phyloP scores from a whole-genome alignment of 2,329 filamentous ascomycete genomes.

The Xylariaceae sp. region DNA sequence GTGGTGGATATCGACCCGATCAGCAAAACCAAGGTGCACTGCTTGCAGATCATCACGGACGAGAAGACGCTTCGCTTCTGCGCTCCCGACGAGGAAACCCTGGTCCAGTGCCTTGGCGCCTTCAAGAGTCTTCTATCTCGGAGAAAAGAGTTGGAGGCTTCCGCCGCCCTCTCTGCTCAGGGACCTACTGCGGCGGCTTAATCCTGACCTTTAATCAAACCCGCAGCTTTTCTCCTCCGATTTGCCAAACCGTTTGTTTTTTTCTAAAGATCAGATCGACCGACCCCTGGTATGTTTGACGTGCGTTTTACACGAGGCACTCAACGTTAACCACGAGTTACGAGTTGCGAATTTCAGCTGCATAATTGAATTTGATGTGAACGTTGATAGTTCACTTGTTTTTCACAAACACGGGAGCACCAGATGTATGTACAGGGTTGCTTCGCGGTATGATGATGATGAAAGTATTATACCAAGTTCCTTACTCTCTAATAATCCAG shows the following conservation, averaged over 20 bases:
- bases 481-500: slow-evolving; percentile 7
- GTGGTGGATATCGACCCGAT: slow-evolving; percentile 89
- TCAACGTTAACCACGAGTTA: neutral
- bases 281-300: neutral
- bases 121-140: slow-evolving; percentile 81
- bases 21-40: slow-evolving; percentile 76
- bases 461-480: slow-evolving; percentile 20
- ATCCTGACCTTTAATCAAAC: neutral
- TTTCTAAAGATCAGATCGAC: slow-evolving; percentile 5
- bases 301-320: neutral
- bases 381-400: slow-evolving; percentile 7
- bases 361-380: slow-evolving; percentile 5
- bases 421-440: slow-evolving; percentile 8
- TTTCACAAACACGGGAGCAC: slow-evolving; percentile 12
- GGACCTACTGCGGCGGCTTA: slow-evolving; percentile 10
- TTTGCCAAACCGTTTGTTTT: neutral
- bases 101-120: slow-evolving; percentile 81
- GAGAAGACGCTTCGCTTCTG: slow-evolving; percentile 79
- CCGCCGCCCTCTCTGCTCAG: slow-evolving; percentile 35
- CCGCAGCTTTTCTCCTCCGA: neutral
- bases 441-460: slow-evolving; percentile 25
- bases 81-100: slow-evolving; percentile 70
- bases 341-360: slow-evolving; percentile 5
- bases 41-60: slow-evolving; percentile 89
- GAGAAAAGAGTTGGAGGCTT: slow-evolving; percentile 57